Conservation (phyloP, 2,329 filamentous ascomycete genomes). For the Fusarium mangiferae region DNA sequence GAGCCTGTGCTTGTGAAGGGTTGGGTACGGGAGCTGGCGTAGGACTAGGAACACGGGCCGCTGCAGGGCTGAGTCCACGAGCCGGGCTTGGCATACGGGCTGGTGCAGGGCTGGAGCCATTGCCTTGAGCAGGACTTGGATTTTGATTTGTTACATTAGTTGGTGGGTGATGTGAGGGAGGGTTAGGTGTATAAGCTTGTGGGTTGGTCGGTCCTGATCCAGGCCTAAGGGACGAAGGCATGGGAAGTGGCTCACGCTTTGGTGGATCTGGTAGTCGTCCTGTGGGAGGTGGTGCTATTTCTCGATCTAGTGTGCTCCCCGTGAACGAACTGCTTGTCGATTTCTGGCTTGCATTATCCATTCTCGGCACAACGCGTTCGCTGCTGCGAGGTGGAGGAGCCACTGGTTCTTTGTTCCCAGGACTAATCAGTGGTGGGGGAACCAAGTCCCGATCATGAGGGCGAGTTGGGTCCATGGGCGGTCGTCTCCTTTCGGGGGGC, state of each 20-base stretch:
- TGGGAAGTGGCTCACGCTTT: conserved; percentile 28
- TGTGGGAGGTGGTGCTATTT: conserved; percentile 36
- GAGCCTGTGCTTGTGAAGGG: conserved; percentile 1
- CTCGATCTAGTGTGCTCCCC: conserved; percentile 49
- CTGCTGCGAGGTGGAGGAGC: conserved; percentile 63
- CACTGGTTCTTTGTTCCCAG: conserved; percentile 56
- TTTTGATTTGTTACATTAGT: neutral
- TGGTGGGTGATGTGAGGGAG: neutral
- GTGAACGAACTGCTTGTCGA: conserved; percentile 42
- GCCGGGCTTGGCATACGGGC: conserved; percentile 1
- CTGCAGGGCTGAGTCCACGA: conserved; percentile 6
- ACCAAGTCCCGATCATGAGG: conserved; percentile 66
- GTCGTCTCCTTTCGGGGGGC: conserved; percentile 71
- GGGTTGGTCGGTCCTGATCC: neutral
- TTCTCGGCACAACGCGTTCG: conserved; percentile 59
- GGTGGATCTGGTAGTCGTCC: conserved; percentile 33
- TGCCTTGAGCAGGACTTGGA: neutral
- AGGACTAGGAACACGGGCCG: conserved; percentile 10
- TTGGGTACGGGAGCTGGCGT: conserved; percentile 1
- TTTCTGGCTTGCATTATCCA: conserved; percentile 53
- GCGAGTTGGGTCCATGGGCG: conserved; percentile 71
- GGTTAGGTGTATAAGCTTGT: neutral
- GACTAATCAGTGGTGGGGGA: conserved; percentile 67
- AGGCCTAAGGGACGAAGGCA: conserved; percentile 33
- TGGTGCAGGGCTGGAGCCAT: neutral